phyloP scores from a whole-genome alignment of 2,329 filamentous ascomycete species.

The Xylariaceae sp. region DNA sequence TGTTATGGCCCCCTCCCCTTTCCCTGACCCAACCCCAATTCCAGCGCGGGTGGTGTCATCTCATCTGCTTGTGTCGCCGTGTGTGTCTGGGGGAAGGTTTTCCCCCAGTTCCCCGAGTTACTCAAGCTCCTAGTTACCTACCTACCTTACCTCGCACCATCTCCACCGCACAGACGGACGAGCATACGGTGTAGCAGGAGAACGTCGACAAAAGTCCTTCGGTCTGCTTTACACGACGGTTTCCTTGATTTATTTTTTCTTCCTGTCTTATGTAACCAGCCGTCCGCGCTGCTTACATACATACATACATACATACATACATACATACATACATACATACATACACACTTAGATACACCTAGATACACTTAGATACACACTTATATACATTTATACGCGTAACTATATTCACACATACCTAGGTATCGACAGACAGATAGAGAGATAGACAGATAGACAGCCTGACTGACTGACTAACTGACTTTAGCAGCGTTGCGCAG shows the following conservation, averaged over 20 bases:
- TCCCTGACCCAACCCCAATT: not conserved
- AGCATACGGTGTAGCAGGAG: not conserved
- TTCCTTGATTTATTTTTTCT: not conserved
- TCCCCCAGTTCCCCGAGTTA: not conserved
- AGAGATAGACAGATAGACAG: too few relatives aligned
- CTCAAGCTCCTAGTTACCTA: not conserved
- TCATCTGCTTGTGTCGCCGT: not conserved
- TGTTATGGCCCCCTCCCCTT: not conserved
- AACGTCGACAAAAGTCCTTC: not conserved
- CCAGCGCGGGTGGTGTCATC: not conserved
- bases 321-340: slow-evolving; percentile 5
- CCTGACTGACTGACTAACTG: not conserved
- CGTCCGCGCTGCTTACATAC: slow-evolving; percentile 1
- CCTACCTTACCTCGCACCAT: not conserved
- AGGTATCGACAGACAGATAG: too few relatives aligned
- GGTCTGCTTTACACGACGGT: not conserved
- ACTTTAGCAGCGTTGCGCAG: slow-evolving; percentile 1
- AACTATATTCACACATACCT: too few relatives aligned
- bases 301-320: slow-evolving; percentile 12
- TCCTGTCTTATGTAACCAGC: not conserved
- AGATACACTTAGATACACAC: too few relatives aligned
- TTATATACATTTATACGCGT: too few relatives aligned
- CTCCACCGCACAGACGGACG: not conserved
- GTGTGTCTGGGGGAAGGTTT: not conserved
- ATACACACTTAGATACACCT: not conserved